Conservation (phyloP, 2,329 filamentous ascomycete species). For the Colletotrichum tropicicola region DNA sequence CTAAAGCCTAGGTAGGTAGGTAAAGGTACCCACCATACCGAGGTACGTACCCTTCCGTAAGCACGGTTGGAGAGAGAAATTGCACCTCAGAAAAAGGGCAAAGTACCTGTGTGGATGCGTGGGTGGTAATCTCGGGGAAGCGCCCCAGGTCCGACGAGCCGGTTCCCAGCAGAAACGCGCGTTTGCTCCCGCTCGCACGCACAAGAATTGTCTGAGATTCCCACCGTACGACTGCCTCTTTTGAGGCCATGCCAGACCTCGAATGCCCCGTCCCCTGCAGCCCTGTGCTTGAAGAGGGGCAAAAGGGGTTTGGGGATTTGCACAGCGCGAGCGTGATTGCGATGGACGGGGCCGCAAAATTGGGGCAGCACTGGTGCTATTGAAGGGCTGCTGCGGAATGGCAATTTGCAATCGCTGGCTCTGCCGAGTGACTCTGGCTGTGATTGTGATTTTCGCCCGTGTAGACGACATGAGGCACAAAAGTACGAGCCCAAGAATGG, state of each 20-base stretch:
- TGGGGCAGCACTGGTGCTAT: background rate
- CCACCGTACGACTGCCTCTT: background rate
- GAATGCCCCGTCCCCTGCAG: constrained; percentile 14
- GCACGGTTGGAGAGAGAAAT: constrained; percentile 3
- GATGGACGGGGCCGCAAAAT: background rate
- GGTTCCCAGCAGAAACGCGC: constrained; percentile 7
- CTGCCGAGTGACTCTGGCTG: background rate
- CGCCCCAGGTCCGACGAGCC: background rate
- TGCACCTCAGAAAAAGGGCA: background rate
- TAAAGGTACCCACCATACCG: background rate
- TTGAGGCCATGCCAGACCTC: background rate
- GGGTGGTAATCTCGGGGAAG: constrained; percentile 10
- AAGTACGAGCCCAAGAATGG: no score
- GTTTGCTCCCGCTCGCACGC: background rate
- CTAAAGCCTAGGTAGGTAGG: no score
- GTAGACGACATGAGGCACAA: background rate
- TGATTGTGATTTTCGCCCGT: background rate
- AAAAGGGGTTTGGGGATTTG: background rate
- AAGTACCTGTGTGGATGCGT: constrained; percentile 3
- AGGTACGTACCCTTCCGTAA: no score
- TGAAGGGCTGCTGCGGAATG: constrained; percentile 13
- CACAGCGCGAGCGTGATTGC: background rate
- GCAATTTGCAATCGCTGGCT: background rate
- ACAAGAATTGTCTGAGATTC: background rate
- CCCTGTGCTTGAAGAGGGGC: constrained; percentile 20